Percentiles rank a stretch among this genome's conserved stretches.
phyloP scores from a whole-genome alignment of 2,329 filamentous ascomycete genomes.

The Trichophyton equinum region DNA sequence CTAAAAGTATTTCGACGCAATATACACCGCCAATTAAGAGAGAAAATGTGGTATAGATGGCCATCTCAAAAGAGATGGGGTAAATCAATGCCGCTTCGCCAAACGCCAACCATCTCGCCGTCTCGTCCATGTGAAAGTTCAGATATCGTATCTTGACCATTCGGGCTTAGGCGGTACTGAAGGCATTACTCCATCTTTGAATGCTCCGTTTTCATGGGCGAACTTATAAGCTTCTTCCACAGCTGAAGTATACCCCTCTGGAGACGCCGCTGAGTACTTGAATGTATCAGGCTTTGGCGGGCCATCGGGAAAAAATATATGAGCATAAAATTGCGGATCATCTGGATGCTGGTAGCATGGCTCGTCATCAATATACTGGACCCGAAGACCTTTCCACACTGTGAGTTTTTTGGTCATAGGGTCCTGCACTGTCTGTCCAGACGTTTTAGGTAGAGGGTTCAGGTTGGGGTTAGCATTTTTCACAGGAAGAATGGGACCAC shows the following conservation, averaged over 20 bases:
- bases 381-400: slow-evolving; percentile 51
- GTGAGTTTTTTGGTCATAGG: slow-evolving; percentile 32
- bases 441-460: slow-evolving; percentile 17
- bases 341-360: slow-evolving; percentile 42
- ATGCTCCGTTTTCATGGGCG: slow-evolving; percentile 53
- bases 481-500: slow-evolving; percentile 4
- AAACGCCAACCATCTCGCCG: not conserved
- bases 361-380: slow-evolving; percentile 44
- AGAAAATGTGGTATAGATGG: not conserved
- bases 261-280: slow-evolving; percentile 40
- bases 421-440: slow-evolving; percentile 27
- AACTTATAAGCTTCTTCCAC: slow-evolving; percentile 51
- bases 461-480: slow-evolving; percentile 12
- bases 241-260: slow-evolving; percentile 38
- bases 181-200: slow-evolving; percentile 60
- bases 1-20: not conserved
- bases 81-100: not conserved
- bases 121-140: slow-evolving; percentile 14
- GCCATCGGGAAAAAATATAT: slow-evolving; percentile 63
- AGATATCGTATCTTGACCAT: slow-evolving; percentile 64
- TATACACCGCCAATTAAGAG: not conserved
- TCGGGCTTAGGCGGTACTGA: slow-evolving; percentile 65
- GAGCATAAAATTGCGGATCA: slow-evolving; percentile 45
- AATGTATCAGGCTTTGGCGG: slow-evolving; percentile 41
- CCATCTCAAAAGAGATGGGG: not conserved